phyloP scores from a whole-genome alignment of 1,139 yeast species.

The Lodderomyces parapsilosis region DNA sequence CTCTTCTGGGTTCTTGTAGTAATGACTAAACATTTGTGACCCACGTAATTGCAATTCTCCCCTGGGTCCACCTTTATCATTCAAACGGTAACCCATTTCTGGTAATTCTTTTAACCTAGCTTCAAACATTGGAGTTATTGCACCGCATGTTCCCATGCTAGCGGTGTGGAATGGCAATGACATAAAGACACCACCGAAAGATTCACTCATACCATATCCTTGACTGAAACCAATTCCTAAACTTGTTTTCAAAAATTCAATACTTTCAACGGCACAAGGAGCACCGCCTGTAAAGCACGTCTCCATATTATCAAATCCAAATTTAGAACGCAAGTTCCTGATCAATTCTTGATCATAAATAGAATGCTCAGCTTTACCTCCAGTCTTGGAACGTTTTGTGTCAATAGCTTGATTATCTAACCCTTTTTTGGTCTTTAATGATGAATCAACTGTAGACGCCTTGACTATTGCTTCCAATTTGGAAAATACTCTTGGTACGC shows the following conservation, averaged over 20 bases:
- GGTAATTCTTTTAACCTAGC: slow-evolving; percentile 65
- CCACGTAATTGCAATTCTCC: no score
- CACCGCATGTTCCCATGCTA: slow-evolving; percentile 62
- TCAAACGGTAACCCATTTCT: slow-evolving; percentile 57
- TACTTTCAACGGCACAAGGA: slow-evolving; percentile 63
- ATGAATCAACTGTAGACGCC: slow-evolving; percentile 31
- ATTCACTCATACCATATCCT: slow-evolving; percentile 80
- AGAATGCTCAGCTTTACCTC: slow-evolving; percentile 28
- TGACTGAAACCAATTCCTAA: slow-evolving; percentile 59
- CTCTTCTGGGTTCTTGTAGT: no score
- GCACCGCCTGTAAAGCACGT: slow-evolving; percentile 66
- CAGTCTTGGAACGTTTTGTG: no score
- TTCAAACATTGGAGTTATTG: slow-evolving; percentile 53
- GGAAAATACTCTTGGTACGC: slow-evolving; percentile 68
- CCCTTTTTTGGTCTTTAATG: slow-evolving; percentile 15
- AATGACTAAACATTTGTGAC: no score
- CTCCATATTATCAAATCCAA: slow-evolving; percentile 55
- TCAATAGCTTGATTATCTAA: slow-evolving; percentile 19
- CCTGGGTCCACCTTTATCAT: no score
- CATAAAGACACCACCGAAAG: slow-evolving; percentile 62
- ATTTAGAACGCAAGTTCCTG: slow-evolving; percentile 49
- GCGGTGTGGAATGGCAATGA: slow-evolving; percentile 29
- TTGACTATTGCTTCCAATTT: slow-evolving; percentile 57
- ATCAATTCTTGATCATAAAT: slow-evolving; percentile 52
- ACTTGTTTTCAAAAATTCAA: slow-evolving; percentile 60